Conservation (phyloP, 371 early-diverging fungal genomes). For the Mucor plumbeus region DNA sequence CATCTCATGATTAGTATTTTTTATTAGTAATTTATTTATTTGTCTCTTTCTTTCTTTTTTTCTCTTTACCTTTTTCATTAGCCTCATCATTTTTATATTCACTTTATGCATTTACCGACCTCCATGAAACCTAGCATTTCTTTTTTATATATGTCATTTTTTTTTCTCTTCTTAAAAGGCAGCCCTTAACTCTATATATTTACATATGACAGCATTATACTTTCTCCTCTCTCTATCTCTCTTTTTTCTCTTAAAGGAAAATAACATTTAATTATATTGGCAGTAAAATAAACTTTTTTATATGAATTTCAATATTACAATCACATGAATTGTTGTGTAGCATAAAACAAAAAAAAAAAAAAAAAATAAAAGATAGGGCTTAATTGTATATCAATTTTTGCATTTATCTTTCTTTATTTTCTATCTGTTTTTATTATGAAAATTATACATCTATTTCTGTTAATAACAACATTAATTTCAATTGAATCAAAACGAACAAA, state of each 20-base stretch:
- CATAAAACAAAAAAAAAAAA: background rate
- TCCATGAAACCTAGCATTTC: slow-evolving; percentile 7
- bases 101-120: slow-evolving; percentile 13
- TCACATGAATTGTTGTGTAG: slow-evolving; percentile 10
- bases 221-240: background rate
- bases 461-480: background rate
- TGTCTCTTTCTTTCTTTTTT: slow-evolving; percentile 11
- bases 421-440: background rate
- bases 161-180: slow-evolving; percentile 3
- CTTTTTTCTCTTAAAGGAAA: slow-evolving; percentile 8
- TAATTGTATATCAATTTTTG: background rate
- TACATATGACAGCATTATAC: slow-evolving; percentile 1
- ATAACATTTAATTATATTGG: slow-evolving; percentile 3
- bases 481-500: slow-evolving; percentile 4
- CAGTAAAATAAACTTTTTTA: slow-evolving; percentile 13
- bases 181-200: slow-evolving; percentile 1
- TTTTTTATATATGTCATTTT: slow-evolving; percentile 7
- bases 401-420: slow-evolving; percentile 7
- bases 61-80: slow-evolving; percentile 13
- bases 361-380: background rate
- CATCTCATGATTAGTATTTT: slow-evolving; percentile 13
- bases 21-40: slow-evolving; percentile 20
- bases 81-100: background rate
- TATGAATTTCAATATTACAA: slow-evolving; percentile 3
- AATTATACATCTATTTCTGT: background rate